A percentile compares a stretch with the other conserved stretches of the same genome.
Evolutionary conservation across 2,329 filamentous ascomycete species (phyloP).

Genomic region (Daldinia eschscholtzii): DNA sequence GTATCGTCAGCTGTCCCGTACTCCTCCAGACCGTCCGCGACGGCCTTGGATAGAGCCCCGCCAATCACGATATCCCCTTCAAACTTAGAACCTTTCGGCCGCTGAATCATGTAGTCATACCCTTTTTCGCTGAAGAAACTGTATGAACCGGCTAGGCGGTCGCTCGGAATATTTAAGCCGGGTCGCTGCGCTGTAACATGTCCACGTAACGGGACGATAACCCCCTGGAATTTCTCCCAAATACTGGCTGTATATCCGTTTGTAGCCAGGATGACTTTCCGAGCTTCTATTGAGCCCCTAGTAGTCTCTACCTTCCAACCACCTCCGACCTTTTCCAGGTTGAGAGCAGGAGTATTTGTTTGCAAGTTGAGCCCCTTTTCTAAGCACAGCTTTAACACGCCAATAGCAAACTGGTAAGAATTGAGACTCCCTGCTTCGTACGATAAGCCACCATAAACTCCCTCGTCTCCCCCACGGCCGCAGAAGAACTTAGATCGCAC

Average conservation of each 20-base stretch:
- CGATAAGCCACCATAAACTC: conserved; percentile 60
- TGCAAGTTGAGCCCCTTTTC: conserved; percentile 63
- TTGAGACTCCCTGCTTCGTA: conserved; percentile 61
- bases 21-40: conserved; percentile 59
- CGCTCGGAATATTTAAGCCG: conserved; percentile 53
- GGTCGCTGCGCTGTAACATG: conserved; percentile 62
- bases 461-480: conserved; percentile 48
- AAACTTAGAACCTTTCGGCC: conserved; percentile 59
- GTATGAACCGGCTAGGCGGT: conserved; percentile 65
- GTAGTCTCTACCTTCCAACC: conserved; percentile 58
- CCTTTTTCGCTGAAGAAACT: conserved; percentile 71
- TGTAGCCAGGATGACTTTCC: conserved; percentile 64
- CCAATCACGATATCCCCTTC: conserved; percentile 71
- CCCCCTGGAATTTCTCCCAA: conserved; percentile 58
- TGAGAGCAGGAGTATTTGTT: conserved; percentile 62
- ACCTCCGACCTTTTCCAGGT: conserved; percentile 39
- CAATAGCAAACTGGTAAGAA: conserved; percentile 57
- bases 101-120: conserved; percentile 76
- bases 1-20: conserved; percentile 70
- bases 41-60: conserved; percentile 63
- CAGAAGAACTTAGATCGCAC: conserved; percentile 58
- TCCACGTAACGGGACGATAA: conserved; percentile 64
- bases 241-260: conserved; percentile 66
- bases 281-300: conserved; percentile 58
- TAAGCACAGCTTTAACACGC: conserved; percentile 61